Percentiles rank a stretch among this genome's conserved stretches.
These are phyloP conservation scores for Aspergillus sp. DNA, from an alignment of 2,329 filamentous ascomycete genomes.

Conservation along the genomic window DNA sequence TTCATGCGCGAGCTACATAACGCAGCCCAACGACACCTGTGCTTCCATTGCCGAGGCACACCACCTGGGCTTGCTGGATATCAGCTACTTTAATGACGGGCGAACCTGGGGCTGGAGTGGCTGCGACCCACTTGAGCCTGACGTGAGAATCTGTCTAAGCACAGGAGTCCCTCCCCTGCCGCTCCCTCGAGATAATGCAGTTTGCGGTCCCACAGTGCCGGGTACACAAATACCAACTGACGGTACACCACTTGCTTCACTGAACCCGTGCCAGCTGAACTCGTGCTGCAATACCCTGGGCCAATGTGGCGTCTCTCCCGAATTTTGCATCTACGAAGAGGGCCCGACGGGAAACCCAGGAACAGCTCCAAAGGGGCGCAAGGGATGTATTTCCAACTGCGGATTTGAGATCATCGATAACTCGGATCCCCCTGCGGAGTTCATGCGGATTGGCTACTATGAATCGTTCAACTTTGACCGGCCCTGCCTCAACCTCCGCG, in stretches of 20 bases:
- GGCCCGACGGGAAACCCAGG: constrained; percentile 42
- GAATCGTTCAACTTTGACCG: constrained; percentile 38
- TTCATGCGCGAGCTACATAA: constrained; percentile 41
- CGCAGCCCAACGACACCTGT: constrained; percentile 41
- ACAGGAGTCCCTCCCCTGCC: constrained; percentile 48
- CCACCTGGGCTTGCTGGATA: constrained; percentile 2
- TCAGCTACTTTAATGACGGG: constrained; percentile 32
- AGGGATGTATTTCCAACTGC: constrained; percentile 51
- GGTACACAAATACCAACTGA: constrained; percentile 40
- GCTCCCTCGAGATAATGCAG: constrained; percentile 39
- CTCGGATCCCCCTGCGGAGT: constrained; percentile 22
- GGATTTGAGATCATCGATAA: constrained; percentile 42
- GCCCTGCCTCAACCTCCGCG: constrained; percentile 35
- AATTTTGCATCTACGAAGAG: constrained; percentile 46
- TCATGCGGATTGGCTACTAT: constrained; percentile 38
- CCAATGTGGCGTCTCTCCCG: constrained; percentile 50
- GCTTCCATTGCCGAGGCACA: constrained; percentile 31
- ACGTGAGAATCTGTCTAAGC: constrained; percentile 47
- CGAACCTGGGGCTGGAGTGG: constrained; percentile 53
- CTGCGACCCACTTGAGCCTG: constrained; percentile 40
- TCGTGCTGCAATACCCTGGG: constrained; percentile 53
- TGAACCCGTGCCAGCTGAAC: constrained; percentile 55
- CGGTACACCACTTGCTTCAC: constrained; percentile 35
- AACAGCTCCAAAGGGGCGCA: constrained; percentile 38
- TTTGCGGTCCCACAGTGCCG: constrained; percentile 53